Evolutionary conservation across 108 stramenopile genomes (phyloP), one percentile per base, ranked within the genome.

Genomic region (Bacterosira constricta): DNA sequence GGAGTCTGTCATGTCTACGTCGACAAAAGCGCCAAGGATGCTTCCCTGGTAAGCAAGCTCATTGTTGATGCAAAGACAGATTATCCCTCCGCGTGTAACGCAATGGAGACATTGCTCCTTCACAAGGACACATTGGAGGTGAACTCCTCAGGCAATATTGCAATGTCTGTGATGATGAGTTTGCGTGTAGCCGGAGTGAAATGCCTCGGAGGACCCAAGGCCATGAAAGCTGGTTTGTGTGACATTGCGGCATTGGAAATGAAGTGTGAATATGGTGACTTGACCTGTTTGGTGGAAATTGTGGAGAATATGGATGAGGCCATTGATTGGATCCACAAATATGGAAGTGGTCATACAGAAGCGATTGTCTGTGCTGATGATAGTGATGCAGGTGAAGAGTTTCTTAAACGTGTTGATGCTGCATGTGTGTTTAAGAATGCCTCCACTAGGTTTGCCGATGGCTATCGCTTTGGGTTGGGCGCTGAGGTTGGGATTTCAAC

Each of bases 371-470:
- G 93, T 73, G 83, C 87, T 10, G 95, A 97, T 20, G 91, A 96
- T 45, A 78, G 71, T 50, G 79, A 57, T 4, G 84, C 75, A 9
- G 98, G 96, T 3, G 92, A 97, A 65, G 82, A 83, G 46, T 99
- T 98, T 77, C 74, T 97, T n/a, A 66, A 82, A 39, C 64, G 84
- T 32, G 97, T 97, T 18, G 97, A 97, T 84, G 90, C 96, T 25
- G 98, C 99, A 35, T 97, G 96, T 71, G 98, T 98, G 15, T 98
- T 98, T 84, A 94, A 98, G 79, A 99, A 99, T 80, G 96, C 97
- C 12, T 96, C 94, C 3, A 98, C 98, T 1, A 85, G 99, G 35
- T 99, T 98, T 82, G 93, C 97, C 6, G 99, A 99, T 83, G 99
- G 99, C 4, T 98, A 85, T 83, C 86, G 99, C 6, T 99, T 98